Conservation (phyloP, 345 rosid genomes). For the Anastatica hierochuntica region DNA sequence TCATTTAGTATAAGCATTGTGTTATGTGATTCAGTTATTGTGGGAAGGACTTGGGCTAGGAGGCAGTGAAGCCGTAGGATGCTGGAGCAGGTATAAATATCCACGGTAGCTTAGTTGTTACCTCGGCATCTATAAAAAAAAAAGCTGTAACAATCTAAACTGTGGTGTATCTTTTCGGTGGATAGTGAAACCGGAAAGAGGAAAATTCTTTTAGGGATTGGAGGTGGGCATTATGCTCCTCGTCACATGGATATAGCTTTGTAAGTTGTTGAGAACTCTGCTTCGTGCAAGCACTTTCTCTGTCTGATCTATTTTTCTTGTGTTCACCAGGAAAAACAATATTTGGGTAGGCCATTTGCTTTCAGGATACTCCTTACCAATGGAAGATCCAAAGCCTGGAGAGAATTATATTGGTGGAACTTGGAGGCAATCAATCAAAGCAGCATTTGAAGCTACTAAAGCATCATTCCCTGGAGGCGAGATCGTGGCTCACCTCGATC, state of each 20-base stretch:
- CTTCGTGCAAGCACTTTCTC: neutral
- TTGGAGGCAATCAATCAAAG: conserved; percentile 74
- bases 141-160: neutral
- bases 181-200: conserved; percentile 44
- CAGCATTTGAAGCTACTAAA: conserved; percentile 69
- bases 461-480: conserved; percentile 78
- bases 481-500: conserved; percentile 85
- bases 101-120: neutral
- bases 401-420: conserved; percentile 49
- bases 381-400: conserved; percentile 58
- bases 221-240: conserved; percentile 94
- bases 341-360: conserved; percentile 90
- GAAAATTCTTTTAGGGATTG: conserved; percentile 78
- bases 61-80: conserved; percentile 58
- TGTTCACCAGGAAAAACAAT: conserved; percentile 49
- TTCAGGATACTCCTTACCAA: conserved; percentile 73
- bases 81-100: conserved; percentile 69
- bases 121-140: neutral
- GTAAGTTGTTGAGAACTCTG: conserved; percentile 40
- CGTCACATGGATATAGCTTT: conserved; percentile 73
- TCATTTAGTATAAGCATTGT: neutral
- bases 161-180: too few relatives aligned
- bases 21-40: conserved; percentile 40
- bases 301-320: neutral
- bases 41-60: conserved; percentile 97